phyloP scores from a whole-genome alignment of 2,329 filamentous ascomycete genomes.

The Sporothrix brunneoviolacea region DNA sequence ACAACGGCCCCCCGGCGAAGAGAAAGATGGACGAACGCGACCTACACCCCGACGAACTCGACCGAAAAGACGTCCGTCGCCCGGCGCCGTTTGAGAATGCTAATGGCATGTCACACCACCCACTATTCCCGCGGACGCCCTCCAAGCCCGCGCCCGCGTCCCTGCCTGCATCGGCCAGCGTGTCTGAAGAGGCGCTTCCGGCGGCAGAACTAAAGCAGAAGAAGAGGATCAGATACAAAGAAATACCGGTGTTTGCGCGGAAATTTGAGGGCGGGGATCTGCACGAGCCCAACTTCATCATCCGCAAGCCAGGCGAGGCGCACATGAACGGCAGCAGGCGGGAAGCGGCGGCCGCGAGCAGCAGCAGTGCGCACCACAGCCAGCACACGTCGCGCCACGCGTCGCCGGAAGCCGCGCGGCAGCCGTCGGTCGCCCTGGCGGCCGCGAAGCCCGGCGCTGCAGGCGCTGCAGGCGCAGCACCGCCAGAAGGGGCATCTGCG shows the following conservation, averaged over 20 bases:
- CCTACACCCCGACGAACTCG: conserved; percentile 44
- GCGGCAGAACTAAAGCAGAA: no score
- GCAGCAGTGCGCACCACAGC: conserved; percentile 30
- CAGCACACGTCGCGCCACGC: conserved; percentile 43
- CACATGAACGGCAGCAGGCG: conserved; percentile 33
- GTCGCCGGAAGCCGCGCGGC: conserved; percentile 22
- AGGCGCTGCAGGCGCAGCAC: conserved; percentile 15
- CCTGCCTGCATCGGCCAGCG: no score
- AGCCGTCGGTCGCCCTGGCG: conserved; percentile 21
- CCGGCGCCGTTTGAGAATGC: conserved; percentile 41
- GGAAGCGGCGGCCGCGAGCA: conserved; percentile 3
- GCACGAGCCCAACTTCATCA: conserved; percentile 37
- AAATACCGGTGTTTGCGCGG: conserved; percentile 45
- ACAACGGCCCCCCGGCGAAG: conserved; percentile 37
- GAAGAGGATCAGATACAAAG: conserved; percentile 32
- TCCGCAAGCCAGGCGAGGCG: conserved; percentile 33
- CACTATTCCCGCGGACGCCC: not conserved
- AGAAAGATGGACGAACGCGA: conserved; percentile 43
- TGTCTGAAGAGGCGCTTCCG: no score
- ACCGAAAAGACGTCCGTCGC: conserved; percentile 38
- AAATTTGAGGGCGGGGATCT: conserved; percentile 32
- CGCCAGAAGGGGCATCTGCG: conserved; percentile 20
- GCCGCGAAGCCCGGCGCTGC: conserved; percentile 19
- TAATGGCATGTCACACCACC: conserved; percentile 33
- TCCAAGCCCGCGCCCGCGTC: not conserved